Base-by-base conservation (phyloP, 164 flowering plant genomes). In the Paratinospora sagittata region DNA sequence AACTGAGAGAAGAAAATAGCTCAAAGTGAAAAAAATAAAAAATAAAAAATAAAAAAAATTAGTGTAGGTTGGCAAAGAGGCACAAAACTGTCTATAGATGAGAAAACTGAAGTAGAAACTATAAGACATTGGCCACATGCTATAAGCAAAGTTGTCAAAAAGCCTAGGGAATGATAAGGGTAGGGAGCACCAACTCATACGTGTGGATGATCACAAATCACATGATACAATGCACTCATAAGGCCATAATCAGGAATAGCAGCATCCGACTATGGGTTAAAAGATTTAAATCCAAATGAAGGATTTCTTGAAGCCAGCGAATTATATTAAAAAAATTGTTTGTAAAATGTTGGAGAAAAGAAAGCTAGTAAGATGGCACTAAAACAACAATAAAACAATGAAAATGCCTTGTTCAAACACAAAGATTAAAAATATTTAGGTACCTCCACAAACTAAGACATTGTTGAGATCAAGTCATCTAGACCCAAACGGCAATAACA, bases 221-320 rank as follows among this genome's bases (percentile, higher is more conserved):
- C 45, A 8, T 41, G 45, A 41, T 41, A 3, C 5, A 34, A n/a
- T 34, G 41, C 55, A 39, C 14, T 0, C 16, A 8, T 21, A 65
- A 65, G 24, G 26, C 24, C 68, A 66, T 10, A 37, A 39, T 39
- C 55, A 66, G 68, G 68, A 34, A 8, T 62, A 62, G 65, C 30
- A 39, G 27, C 52, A 30, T 39, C 68, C 3, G 21, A 10, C 37
- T 43, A 43, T 67, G 34, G 7, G 4, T 0, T 52, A 52, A 52
- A 23, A 30, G 43, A 61, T 61, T 9, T 14, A 24, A 24, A 27
- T 61, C 16, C 64, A 61, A 30, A 30, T n/a, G 60, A 52, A 52
- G 60, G 8, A 19, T 52, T 16, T 52, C 60, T 19, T 52, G 60
- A 3, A 52, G 1, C 8, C 60, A 52, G 14, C 2, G 23, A 52